These are phyloP conservation scores for Oryza glaberrima DNA, from an alignment of 176 grass and related monocot species.

Conservation along the genomic window DNA sequence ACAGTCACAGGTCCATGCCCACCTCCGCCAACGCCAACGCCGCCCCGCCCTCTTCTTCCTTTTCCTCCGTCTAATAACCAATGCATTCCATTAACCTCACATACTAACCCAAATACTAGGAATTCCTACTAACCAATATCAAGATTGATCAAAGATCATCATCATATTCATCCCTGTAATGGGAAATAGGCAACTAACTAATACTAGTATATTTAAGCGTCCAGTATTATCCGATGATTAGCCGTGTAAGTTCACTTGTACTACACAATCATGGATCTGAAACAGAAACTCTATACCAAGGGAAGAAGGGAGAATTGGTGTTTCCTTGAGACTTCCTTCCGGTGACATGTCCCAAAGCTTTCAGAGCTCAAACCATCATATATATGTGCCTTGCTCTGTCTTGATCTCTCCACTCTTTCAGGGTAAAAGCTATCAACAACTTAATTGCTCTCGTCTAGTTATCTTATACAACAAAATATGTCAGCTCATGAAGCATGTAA, in stretches of 20 bases:
- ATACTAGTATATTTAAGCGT: neutral
- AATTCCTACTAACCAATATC: no score
- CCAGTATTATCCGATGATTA: no score
- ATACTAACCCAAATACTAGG: no score
- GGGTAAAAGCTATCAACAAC: neutral
- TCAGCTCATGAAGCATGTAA: neutral
- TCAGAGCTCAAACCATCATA: neutral
- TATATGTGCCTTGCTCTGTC: neutral
- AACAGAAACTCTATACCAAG: no score
- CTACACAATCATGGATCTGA: no score
- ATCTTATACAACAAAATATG: neutral
- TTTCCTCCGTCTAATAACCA: conserved; percentile 30
- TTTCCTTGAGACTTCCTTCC: no score
- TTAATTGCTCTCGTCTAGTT: neutral
- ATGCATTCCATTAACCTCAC: no score
- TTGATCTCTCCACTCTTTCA: neutral
- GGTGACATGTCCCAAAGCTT: no score
- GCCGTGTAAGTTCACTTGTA: no score
- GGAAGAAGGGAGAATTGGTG: no score
- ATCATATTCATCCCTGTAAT: neutral
- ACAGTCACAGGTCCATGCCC: conserved; percentile 29
- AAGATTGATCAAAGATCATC: no score
- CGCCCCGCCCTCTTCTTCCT: conserved; percentile 5
- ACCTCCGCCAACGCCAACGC: neutral
- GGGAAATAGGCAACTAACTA: neutral